phyloP scores from a whole-genome alignment of 2,329 filamentous ascomycete species.

The Alternaria ethzedia region DNA sequence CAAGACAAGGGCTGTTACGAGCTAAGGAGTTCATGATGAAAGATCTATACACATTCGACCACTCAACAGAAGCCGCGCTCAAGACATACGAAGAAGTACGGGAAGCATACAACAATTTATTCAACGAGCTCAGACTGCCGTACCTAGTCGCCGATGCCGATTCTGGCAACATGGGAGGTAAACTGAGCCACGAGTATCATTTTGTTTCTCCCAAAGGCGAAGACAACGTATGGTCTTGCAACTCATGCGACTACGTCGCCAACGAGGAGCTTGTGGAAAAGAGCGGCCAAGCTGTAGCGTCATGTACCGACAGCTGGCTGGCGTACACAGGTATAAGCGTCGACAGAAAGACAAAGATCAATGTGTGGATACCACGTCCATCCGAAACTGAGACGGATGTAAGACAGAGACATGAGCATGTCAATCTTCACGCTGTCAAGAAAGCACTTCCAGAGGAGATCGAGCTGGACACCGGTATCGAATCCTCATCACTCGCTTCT shows the following conservation, averaged over 20 bases:
- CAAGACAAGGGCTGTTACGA: conserved; percentile 84
- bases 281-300: conserved; percentile 15
- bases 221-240: conserved; percentile 81
- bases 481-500: conserved; percentile 42
- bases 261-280: conserved; percentile 84
- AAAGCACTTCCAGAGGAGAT: conserved; percentile 58
- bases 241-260: conserved; percentile 73
- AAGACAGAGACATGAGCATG: conserved; percentile 42
- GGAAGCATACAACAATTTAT: conserved; percentile 75
- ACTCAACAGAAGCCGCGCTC: conserved; percentile 70
- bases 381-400: not conserved
- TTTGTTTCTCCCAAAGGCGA: conserved; percentile 81
- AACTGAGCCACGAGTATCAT: conserved; percentile 93
- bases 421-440: conserved; percentile 71
- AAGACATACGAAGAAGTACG: conserved; percentile 79
- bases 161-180: conserved; percentile 95
- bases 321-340: conserved; percentile 70
- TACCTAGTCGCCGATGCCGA: conserved; percentile 87
- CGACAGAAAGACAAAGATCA: conserved; percentile 71
- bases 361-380: conserved; percentile 53
- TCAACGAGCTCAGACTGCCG: conserved; percentile 81
- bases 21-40: conserved; percentile 97
- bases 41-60: conserved; percentile 95
- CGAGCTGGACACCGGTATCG: conserved; percentile 74
- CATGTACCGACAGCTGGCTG: conserved; percentile 17